Conservation (phyloP, 257 asterid genomes). For the Cinchona pubescens region DNA sequence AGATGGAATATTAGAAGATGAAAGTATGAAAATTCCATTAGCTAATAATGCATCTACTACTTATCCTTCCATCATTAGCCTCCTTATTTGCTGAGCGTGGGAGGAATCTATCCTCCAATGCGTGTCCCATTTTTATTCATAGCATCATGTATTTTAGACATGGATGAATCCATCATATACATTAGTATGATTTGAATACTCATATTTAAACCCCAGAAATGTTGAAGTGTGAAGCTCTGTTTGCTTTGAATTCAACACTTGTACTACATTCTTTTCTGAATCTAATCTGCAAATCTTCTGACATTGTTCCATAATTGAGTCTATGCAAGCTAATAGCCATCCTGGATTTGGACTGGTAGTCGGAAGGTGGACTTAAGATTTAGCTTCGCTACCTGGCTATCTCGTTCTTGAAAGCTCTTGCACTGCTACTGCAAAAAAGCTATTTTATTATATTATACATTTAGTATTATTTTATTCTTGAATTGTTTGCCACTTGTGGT, state of each 20-base stretch:
- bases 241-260: not conserved
- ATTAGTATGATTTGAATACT: not conserved
- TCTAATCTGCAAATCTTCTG: no score
- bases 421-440: no score
- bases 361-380: no score
- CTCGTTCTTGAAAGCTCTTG: no score
- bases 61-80: not conserved
- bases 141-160: not conserved
- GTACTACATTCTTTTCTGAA: not conserved
- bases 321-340: no score
- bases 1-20: not conserved
- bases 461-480: no score
- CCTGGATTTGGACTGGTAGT: no score
- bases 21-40: not conserved
- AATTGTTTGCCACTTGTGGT: no score
- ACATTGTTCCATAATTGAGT: no score
- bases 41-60: not conserved
- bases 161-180: no score
- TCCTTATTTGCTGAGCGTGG: not conserved
- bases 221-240: not conserved
- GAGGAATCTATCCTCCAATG: not conserved
- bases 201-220: not conserved
- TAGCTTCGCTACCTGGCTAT: no score
- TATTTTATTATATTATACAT: no score
- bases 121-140: not conserved